Base-by-base conservation (phyloP, 345 rosid species). In the Rhodamnia argentea region DNA sequence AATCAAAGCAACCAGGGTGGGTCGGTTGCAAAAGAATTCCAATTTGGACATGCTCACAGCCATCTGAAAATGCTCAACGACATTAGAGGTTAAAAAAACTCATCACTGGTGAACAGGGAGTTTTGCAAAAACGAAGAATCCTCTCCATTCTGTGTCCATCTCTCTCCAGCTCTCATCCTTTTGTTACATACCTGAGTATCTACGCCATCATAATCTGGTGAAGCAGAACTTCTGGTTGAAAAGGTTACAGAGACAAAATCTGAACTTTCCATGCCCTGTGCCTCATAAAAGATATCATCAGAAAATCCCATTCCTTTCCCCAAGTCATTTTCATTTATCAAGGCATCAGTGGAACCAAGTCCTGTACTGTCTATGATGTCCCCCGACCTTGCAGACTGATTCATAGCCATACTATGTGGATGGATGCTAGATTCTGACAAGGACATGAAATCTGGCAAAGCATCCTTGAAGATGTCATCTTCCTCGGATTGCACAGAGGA, bases 11-110 rank as follows among this genome's bases (percentile, higher is more conserved):
- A 97, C 98, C 83, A 97, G 90, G 87, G 99, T 94, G 64, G 96
- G 99, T 87, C 99, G 92, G 94, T 93, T 96, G 92, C 95, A 97
- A 90, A 96, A 97, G 91, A 97, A 96, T 89, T 95, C 97, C 88
- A 97, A 91, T 89, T 94, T 94, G 91, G 99, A 96, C 99, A 97
- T 94, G 91, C 95, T 94, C 87, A 97, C 90, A 83, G 95, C 92
- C 99, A 97, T 96, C 99, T 97, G 98, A 88, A 87, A 89, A 91
- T 84, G 85, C 62, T 82, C 75, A 85, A 89, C 81, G 60, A 58
- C 83, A 92, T 50, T 83, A 94, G 87, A 92, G 92, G 57, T 85
- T 62, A 83, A 87, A 55, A 88, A 84, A 64, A 47, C 81, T 70
- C 47, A 70, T 70, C 26, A 37, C 4, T 37, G 2, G 47, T 18